Base-by-base conservation (phyloP, 768 basidiomycete genomes). In the Termitomyces sp. region DNA sequence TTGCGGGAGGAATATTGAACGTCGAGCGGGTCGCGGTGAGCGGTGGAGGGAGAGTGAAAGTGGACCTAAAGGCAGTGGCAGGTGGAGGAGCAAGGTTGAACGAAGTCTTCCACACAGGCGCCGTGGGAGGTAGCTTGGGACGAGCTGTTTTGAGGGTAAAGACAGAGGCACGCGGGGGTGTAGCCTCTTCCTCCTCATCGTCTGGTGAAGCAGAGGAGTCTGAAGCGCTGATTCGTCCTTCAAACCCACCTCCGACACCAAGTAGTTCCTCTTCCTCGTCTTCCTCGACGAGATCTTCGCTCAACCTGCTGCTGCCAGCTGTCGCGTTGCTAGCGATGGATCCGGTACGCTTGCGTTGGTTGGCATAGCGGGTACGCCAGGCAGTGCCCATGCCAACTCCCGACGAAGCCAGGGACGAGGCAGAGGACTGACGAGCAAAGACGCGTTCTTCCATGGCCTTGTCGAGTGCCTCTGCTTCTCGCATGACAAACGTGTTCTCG, bases 401-500 rank as follows among this genome's bases (percentile, higher is more conserved):
- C 2, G 83, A 88, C 13, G 76, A 88, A 10, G 76, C 76, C 32
- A 86, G 63, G 44, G 88, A 90, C 22, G 89, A 89, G 12, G 70
- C 71, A 18, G 91, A 91, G 0, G 82, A 76, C 66, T 86, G 90
- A 66, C 91, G 87, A 44, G 89, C 86, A 49, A 91, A 74, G 51
- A 88, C 76, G 57, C 91, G 88, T 59, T 90, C 84, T 66, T 93
- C 89, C 91, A 93, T 93, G 40, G 89, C 91, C 68, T 86, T 89
- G 74, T 94, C 91, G 37, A 94, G 82, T 16, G 85, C 88, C 49
- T 77, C 82, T n/a, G 92, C 91, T 74, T 93, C 91, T 56, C 83
- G 86, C 77, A 87, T 82, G 49, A 89, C 74, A 43, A 83, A 70
- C 20, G 73, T 72, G 65, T 77, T 83, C 63, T 89, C 85, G 22